Base-by-base conservation (phyloP, 306 rosid genomes). In the Corylus americana region DNA sequence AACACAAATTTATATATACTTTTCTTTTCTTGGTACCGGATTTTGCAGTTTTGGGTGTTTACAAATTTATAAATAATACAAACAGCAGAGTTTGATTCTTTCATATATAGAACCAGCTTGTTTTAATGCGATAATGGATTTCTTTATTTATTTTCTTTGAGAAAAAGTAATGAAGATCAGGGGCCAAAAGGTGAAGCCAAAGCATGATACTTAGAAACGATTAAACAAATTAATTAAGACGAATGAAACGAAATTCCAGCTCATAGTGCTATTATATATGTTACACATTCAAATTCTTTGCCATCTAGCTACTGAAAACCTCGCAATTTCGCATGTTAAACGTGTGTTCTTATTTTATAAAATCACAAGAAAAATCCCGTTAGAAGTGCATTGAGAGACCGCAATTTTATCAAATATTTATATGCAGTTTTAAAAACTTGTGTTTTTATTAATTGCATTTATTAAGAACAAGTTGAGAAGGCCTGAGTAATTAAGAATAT, bases 41-140 rank as follows among this genome's bases (percentile, higher is more conserved):
- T 16, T 55, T 31, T 64, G 16, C n/a, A 45, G 54, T 42, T 80
- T 82, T 80, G 62, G 57, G 72, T 69, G 74, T 85, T 76, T 75
- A 31, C 85, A 76, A 35, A 67, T 31, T 80, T 74, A 39, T 13
- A 57, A 29, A 35, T 14, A 35, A 22, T 22, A 22, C 0, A 0
- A 42, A 42, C 7, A 14, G 4, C 1, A 39, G 50, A 37, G 49
- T 1, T 67, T 42, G 72, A 67, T 67, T 42, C 11, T 4, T 42
- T 42, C 11, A 9, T 42, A 42, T 5, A 42, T 18, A 39, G 51
- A 18, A 67, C 49, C 7, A 67, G 8, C 11, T 67, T 39, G 5
- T 39, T 66, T 17, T 9, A 4, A 67, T 39, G 72, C 18, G 70
- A 64, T 31, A 35, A 64, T 3, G 5, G 48, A 35, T 17, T 3